Evolutionary conservation across 129 eudicot genomes (phyloP).

Genomic region (Flaveria sonorensis): DNA sequence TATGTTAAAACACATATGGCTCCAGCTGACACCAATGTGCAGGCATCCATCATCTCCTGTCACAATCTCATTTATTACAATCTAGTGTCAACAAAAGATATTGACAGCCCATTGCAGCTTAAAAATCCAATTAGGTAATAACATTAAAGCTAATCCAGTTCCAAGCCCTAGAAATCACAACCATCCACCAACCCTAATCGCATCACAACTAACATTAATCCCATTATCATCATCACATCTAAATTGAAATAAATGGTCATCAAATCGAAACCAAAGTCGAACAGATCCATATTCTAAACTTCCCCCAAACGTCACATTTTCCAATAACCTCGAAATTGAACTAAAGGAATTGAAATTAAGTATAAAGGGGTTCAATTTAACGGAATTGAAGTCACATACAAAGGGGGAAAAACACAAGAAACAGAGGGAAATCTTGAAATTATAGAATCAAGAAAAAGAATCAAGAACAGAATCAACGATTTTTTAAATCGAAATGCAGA

Average conservation of each 20-base stretch:
- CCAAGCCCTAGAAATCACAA: slow-evolving; percentile 20
- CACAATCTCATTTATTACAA: slow-evolving; percentile 27
- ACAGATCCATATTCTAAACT: slow-evolving; percentile 3
- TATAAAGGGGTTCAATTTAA: background rate
- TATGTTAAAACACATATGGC: slow-evolving; percentile 22
- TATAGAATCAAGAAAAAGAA: background rate
- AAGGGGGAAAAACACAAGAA: background rate
- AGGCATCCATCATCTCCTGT: slow-evolving; percentile 30
- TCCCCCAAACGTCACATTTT: background rate
- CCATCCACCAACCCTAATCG: background rate
- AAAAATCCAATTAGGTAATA: slow-evolving; percentile 5
- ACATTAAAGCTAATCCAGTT: background rate
- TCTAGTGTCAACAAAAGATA: slow-evolving; percentile 15
- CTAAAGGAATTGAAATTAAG: background rate
- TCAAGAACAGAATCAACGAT: background rate
- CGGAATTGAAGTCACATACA: slow-evolving; percentile 6
- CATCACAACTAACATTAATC: background rate
- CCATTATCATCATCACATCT: slow-evolving; percentile 19
- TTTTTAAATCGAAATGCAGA: slow-evolving; percentile 17
- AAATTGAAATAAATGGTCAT: background rate
- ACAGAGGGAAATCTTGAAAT: background rate
- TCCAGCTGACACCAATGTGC: slow-evolving; percentile 32
- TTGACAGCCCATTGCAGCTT: background rate
- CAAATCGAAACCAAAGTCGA: slow-evolving; percentile 16
- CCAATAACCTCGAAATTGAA: background rate